Evolutionary conservation across 345 rosid species (phyloP), one percentile per base, ranked within the genome.

Genomic region (Gossypium thurberi): DNA sequence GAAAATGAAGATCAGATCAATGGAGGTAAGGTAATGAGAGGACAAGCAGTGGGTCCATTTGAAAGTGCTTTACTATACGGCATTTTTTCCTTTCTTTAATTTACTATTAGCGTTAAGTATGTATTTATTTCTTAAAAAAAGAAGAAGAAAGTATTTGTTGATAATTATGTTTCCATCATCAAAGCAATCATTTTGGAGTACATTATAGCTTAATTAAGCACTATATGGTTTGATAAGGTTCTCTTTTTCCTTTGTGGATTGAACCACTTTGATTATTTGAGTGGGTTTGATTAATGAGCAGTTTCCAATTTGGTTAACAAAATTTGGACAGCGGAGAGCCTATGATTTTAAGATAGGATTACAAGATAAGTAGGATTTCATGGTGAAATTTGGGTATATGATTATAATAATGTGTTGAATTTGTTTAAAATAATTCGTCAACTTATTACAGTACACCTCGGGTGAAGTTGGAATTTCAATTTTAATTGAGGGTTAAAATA

Each of bases 31-130:
- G 20, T 56, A 73, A 64, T 72, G 84, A 81, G 80, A 84, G 79
- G 97, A 91, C 92, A 80, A 69, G 87, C 43, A 9, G 82, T 82
- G 86, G 90, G 90, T 55, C 87, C 91, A 89, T 91, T 33, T 33
- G 40, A 33, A 33, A 81, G 80, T 82, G 80, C 83, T 77, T 78
- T 81, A 59, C 87, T 63, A 76, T 53, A n/a, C 70, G 72, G 72
- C 78, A 82, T 82, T 76, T 83, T 86, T 85, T 84, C 79, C 72
- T 76, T 77, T 80, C 88, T 85, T 91, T 86, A 78, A 80, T 82
- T 61, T 84, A 84, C 88, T 79, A 82, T 84, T 82, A 74, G 70
- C 87, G 82, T 79, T 89, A 80, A 83, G 65, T 71, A 71, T 80
- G 21, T 76, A 65, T 81, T 79, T 53, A 6, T 59, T 68, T 51